These are phyloP conservation scores for Rubus parviflorus DNA, from an alignment of 306 rosid genomes.

Conservation along the genomic window DNA sequence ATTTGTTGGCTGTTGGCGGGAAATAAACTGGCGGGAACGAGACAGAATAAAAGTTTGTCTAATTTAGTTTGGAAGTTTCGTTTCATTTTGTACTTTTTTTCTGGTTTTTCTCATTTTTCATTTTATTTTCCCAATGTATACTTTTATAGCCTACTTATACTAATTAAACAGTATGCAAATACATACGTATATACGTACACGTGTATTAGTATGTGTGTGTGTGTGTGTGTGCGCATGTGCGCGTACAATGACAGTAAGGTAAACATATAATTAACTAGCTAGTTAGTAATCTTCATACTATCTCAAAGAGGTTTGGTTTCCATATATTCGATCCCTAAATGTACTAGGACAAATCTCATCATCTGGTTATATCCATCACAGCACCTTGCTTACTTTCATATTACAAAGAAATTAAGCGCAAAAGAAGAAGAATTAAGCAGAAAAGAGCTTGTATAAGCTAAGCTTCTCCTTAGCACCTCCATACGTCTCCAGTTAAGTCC, in stretches of 20 bases:
- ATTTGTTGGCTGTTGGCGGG: background rate
- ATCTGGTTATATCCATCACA: background rate
- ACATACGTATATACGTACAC: too few relatives aligned
- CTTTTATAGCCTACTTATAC: too few relatives aligned
- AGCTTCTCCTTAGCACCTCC: constrained; percentile 5
- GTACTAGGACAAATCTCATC: background rate
- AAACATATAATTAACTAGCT: too few relatives aligned
- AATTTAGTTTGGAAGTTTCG: too few relatives aligned
- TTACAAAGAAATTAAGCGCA: background rate
- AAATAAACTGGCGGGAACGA: background rate
- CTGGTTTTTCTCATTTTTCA: too few relatives aligned
- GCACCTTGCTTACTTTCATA: background rate
- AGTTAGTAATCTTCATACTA: background rate
- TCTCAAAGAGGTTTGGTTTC: background rate
- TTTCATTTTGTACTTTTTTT: too few relatives aligned
- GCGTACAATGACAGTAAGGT: too few relatives aligned
- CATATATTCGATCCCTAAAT: background rate
- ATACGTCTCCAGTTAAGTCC: background rate
- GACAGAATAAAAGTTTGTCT: too few relatives aligned
- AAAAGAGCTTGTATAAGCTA: background rate
- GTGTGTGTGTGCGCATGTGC: too few relatives aligned
- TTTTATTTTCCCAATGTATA: too few relatives aligned
- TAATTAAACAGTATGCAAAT: too few relatives aligned
- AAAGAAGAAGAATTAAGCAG: background rate
- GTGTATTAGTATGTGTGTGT: too few relatives aligned